Base-by-base conservation (phyloP, 768 basidiomycete genomes). In the Erythrobasidium yunnanense region DNA sequence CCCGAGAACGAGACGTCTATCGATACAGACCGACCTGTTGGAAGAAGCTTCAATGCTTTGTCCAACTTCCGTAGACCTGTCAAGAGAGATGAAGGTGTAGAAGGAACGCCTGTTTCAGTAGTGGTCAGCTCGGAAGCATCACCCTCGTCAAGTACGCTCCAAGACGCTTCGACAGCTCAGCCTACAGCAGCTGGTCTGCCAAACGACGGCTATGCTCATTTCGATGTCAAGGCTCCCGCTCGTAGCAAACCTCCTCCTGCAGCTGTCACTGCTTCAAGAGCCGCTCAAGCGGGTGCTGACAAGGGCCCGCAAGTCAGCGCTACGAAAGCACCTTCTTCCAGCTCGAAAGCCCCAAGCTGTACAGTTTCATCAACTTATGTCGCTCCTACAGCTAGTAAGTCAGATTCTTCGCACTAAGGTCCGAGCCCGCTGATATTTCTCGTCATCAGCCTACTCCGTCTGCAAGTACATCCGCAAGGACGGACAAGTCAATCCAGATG, bases 401-500 rank as follows among this genome's bases (percentile, higher is more conserved):
- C 8, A 23, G 45, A 11, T 42, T 13, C 17, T 20, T 7, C 51
- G 33, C 4, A 8, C 29, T 34, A n/a, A 27, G 29, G 8, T 25
- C 23, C 32, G 17, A 27, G 29, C 33, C 75, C 81, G 84, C 83
- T 42, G 27, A 30, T 8, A 46, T 18, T 11, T 42, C n/a, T 42
- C 38, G n/a, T 42, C 38, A 42, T 42, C 55, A 70, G 71, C 68
- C 13, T 71, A 60, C 49, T 30, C 20, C 42, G 54, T 63, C 17
- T 87, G 85, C 72, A 78, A 78, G 5, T 87, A 85, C 72, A 75
- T 77, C 52, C 73, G 72, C 22, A 78, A 81, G 7, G 85, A 87
- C 66, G 85, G 85, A 5, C 74, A 78, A 58, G 83, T 85, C 73
- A 85, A 85, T 73, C 84, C 85, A 0, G 85, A 85, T 69, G 80